Evolutionary conservation across 768 basidiomycete species (phyloP).

Genomic region (Serendipita sp.): DNA sequence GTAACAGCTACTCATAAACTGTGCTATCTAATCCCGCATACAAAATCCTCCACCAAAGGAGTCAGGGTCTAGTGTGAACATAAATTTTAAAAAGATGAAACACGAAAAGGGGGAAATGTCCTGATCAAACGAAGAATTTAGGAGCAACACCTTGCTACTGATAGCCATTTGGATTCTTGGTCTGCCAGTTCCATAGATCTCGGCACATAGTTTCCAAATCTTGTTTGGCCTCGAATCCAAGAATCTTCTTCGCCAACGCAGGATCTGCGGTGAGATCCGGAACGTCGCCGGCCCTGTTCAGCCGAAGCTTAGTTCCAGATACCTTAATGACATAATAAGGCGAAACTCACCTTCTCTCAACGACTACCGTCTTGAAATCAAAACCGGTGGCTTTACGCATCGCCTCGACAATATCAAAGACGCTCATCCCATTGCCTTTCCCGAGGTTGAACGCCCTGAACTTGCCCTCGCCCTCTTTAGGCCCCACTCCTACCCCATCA

Average conservation of each 20-base stretch:
- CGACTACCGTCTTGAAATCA: slow-evolving; percentile 75
- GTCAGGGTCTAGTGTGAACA: too few species aligned
- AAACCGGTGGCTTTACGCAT: slow-evolving; percentile 86
- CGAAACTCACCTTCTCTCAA: slow-evolving; percentile 63
- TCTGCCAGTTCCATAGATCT: slow-evolving; percentile 98
- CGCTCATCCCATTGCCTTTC: slow-evolving; percentile 79
- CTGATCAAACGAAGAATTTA: too few species aligned
- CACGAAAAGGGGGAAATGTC: too few species aligned
- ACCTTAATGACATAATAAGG: background rate
- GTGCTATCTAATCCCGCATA: background rate
- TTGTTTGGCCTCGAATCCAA: slow-evolving; percentile 74
- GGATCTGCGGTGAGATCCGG: slow-evolving; percentile 95
- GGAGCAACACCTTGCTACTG: too few species aligned
- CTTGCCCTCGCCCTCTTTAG: slow-evolving; percentile 30
- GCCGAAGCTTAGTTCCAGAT: background rate
- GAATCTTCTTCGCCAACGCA: slow-evolving; percentile 73
- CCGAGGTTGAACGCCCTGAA: slow-evolving; percentile 97
- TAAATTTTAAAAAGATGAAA: too few species aligned
- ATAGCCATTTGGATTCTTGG: slow-evolving; percentile 70
- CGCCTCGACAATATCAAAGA: slow-evolving; percentile 84
- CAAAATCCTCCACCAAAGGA: background rate
- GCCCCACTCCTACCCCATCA: slow-evolving; percentile 14
- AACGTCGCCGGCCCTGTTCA: slow-evolving; percentile 73
- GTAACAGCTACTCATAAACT: background rate
- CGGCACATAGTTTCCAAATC: slow-evolving; percentile 84